phyloP scores from a whole-genome alignment of 371 early-diverging fungal species.

The Sporodiniella umbellata region DNA sequence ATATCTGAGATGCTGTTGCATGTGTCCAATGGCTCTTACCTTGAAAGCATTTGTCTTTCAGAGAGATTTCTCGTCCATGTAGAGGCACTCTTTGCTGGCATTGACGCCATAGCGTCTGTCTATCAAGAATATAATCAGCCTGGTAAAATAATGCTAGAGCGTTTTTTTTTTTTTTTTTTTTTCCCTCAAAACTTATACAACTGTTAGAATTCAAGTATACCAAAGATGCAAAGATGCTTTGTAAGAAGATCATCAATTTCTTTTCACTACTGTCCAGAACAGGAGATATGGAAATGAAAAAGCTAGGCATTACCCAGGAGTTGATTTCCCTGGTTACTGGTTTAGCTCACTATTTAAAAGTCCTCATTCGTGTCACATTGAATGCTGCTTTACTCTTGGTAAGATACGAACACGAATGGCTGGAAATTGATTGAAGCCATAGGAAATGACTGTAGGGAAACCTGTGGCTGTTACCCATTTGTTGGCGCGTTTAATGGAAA shows the following conservation, averaged over 20 bases:
- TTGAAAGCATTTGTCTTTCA: conserved; percentile 85
- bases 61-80: conserved; percentile 91
- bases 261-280: conserved; percentile 87
- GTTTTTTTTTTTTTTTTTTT: background rate
- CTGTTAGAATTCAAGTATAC: conserved; percentile 75
- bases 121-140: conserved; percentile 32
- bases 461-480: conserved; percentile 54
- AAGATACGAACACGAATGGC: no score
- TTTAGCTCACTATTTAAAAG: conserved; percentile 90
- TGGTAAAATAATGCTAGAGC: conserved; percentile 15
- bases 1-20: conserved; percentile 95
- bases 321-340: conserved; percentile 87
- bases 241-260: conserved; percentile 84
- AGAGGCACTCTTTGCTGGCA: conserved; percentile 86
- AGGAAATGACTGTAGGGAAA: conserved; percentile 34
- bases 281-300: conserved; percentile 61
- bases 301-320: conserved; percentile 81
- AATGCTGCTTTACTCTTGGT: conserved; percentile 83
- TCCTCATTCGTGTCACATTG: conserved; percentile 83
- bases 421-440: conserved; percentile 2
- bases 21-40: conserved; percentile 84
- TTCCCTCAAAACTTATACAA: no score
- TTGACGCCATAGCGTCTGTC: conserved; percentile 58
- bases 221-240: conserved; percentile 74
- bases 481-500: conserved; percentile 61